phyloP scores from a whole-genome alignment of 768 basidiomycete genomes.

The Boletales sp. region DNA sequence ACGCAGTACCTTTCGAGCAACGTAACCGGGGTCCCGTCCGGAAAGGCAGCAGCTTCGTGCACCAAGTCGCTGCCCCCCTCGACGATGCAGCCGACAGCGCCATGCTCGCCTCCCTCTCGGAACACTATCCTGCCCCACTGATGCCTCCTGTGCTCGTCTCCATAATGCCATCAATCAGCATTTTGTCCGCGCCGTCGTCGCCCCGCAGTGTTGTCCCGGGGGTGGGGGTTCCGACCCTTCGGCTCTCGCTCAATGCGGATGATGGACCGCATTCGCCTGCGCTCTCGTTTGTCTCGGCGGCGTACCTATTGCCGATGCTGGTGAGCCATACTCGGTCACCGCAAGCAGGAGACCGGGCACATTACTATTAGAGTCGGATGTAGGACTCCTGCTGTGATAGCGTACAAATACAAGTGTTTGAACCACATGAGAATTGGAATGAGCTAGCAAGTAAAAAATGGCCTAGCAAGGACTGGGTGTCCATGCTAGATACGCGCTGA shows the following conservation, averaged over 20 bases:
- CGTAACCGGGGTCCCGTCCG: constrained; percentile 19
- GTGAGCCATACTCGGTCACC: constrained; percentile 9
- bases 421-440: too few species aligned
- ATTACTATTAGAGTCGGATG: too few species aligned
- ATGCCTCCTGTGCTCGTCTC: constrained; percentile 28
- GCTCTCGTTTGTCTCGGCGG: constrained; percentile 14
- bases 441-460: too few species aligned
- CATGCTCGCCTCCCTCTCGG: constrained; percentile 26
- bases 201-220: constrained; percentile 16
- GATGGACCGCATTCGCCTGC: constrained; percentile 9
- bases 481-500: too few species aligned
- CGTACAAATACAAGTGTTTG: too few species aligned
- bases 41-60: constrained; percentile 16
- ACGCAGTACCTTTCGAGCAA: constrained; percentile 21
- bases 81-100: constrained; percentile 1
- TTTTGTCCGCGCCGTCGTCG: constrained; percentile 23
- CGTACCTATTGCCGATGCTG: constrained; percentile 18
- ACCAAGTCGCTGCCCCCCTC: constrained; percentile 5
- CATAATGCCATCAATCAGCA: constrained; percentile 19
- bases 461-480: too few species aligned
- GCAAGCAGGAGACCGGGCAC: too few species aligned
- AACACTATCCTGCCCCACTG: constrained; percentile 28
- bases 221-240: constrained; percentile 3
- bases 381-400: too few species aligned
- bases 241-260: too few species aligned